Conservation (phyloP, 2,329 filamentous ascomycete genomes). For the Setomelanomma holmii region DNA sequence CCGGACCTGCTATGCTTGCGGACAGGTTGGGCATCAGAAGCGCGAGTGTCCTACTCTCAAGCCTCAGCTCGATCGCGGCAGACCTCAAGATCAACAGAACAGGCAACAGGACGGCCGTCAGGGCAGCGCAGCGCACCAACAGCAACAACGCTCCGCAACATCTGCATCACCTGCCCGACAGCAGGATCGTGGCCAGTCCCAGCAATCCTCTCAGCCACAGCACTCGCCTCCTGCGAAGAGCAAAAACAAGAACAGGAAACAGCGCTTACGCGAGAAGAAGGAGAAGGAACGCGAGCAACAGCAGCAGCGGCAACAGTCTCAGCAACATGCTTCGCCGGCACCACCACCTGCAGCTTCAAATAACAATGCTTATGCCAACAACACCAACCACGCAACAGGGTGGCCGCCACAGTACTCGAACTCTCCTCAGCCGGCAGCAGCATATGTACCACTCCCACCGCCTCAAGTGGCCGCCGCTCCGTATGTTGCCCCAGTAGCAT, state of each 20-base stretch:
- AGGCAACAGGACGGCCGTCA: constrained; percentile 29
- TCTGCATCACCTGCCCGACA: constrained; percentile 37
- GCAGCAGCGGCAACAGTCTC: constrained; percentile 10
- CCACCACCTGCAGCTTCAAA: constrained; percentile 28
- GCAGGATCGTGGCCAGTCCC: constrained; percentile 25
- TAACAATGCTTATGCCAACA: constrained; percentile 28
- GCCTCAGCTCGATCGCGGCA: constrained; percentile 32
- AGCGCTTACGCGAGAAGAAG: constrained; percentile 36
- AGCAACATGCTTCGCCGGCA: constrained; percentile 26
- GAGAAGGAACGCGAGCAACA: constrained; percentile 28
- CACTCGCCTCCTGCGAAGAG: constrained; percentile 24
- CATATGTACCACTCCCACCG: constrained; percentile 23
- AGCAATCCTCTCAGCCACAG: constrained; percentile 22
- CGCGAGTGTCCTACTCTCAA: constrained; percentile 22
- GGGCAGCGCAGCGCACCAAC: constrained; percentile 30
- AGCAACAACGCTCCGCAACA: constrained; percentile 29
- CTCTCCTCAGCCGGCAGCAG: constrained; percentile 23
- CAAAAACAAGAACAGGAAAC: constrained; percentile 42
- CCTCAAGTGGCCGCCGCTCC: constrained; percentile 2
- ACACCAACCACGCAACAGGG: constrained; percentile 15
- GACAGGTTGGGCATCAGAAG: constrained; percentile 22
- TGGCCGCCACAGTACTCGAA: constrained; percentile 29
- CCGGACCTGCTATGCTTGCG: constrained; percentile 9
- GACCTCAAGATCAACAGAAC: constrained; percentile 27
- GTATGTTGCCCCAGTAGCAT: constrained; percentile 20